Evolutionary conservation across 371 early-diverging fungal species (phyloP).

Genomic region (Gilbertella persicaria): DNA sequence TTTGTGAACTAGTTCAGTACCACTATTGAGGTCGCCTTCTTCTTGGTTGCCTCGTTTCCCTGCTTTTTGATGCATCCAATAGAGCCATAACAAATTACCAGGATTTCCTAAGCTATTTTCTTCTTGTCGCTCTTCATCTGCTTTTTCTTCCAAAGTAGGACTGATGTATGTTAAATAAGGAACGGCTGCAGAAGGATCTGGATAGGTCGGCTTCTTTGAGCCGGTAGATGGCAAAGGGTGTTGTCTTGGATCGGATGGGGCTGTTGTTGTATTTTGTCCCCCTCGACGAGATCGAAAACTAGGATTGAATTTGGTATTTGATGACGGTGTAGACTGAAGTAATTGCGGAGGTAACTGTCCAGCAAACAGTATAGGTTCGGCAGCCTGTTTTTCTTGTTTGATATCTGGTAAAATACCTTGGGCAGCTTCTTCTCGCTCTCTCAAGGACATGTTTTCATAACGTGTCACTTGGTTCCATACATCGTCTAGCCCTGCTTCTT

Average conservation of each 20-base stretch:
- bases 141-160: constrained; percentile 31
- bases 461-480: constrained; percentile 36
- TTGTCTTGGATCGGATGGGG: neutral
- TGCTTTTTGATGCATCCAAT: constrained; percentile 29
- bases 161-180: constrained; percentile 25
- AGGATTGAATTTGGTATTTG: neutral
- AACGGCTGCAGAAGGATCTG: constrained; percentile 19
- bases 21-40: constrained; percentile 24
- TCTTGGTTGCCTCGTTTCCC: constrained; percentile 20
- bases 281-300: constrained; percentile 14
- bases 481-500: constrained; percentile 12
- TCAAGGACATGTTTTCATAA: constrained; percentile 39
- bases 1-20: constrained; percentile 22
- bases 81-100: constrained; percentile 24
- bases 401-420: constrained; percentile 16
- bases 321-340: neutral
- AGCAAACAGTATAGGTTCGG: neutral
- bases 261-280: neutral
- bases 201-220: neutral
- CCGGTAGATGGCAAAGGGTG: neutral
- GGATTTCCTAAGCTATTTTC: constrained; percentile 19
- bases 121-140: constrained; percentile 22
- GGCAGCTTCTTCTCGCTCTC: constrained; percentile 40
- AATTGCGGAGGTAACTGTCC: constrained; percentile 6
- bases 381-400: constrained; percentile 4